These are phyloP conservation scores for Pichia sporocuriosa DNA, from an alignment of 805 yeast species.

Conservation along the genomic window DNA sequence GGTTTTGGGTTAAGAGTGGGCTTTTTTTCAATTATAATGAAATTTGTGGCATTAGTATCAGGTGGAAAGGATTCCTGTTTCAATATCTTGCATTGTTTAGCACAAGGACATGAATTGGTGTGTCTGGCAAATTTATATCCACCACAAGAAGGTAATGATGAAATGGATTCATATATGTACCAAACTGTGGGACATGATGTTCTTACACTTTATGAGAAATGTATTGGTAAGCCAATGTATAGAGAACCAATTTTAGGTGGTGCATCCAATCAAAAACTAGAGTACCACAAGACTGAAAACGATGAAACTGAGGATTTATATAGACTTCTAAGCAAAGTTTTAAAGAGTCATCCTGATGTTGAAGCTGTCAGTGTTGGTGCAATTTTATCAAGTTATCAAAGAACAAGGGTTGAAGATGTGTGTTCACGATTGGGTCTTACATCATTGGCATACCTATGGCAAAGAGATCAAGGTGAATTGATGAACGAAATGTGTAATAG, in stretches of 20 bases:
- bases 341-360: conserved; percentile 55
- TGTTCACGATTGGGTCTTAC: conserved; percentile 67
- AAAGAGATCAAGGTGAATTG: conserved; percentile 69
- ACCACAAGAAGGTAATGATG: conserved; percentile 40
- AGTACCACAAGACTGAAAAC: conserved; percentile 56
- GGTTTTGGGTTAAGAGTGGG: too few species aligned
- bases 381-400: conserved; percentile 88
- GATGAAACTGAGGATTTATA: conserved; percentile 89
- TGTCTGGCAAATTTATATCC: conserved; percentile 87
- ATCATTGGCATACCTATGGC: conserved; percentile 82
- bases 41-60: conserved; percentile 83
- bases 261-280: conserved; percentile 58
- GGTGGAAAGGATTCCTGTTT: conserved; percentile 97
- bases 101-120: conserved; percentile 75
- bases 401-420: conserved; percentile 89
- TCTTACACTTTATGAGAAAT: conserved; percentile 54
- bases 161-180: conserved; percentile 92
- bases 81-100: conserved; percentile 79
- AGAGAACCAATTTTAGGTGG: conserved; percentile 57
- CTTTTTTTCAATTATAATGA: conserved; percentile 37
- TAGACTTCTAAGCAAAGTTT: conserved; percentile 43
- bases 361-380: conserved; percentile 95
- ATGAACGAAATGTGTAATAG: conserved; percentile 76
- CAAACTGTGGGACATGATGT: conserved; percentile 94
- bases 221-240: conserved; percentile 76